These are phyloP conservation scores for Marasmius sp. DNA, from an alignment of 1,284 basidiomycete species.

Conservation along the genomic window DNA sequence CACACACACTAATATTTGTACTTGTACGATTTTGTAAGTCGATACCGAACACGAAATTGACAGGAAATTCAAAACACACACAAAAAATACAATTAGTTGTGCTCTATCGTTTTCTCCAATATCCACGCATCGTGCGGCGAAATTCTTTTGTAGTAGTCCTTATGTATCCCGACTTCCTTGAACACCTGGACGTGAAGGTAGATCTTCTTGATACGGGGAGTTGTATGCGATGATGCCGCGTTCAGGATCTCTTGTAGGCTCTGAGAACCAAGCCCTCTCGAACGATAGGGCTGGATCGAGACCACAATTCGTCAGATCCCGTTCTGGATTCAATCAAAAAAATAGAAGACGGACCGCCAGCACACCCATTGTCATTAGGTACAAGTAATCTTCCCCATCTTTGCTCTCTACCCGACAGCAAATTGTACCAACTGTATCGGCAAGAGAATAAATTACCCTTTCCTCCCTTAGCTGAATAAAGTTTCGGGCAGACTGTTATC, in stretches of 20 bases:
- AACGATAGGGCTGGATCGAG: constrained; percentile 71
- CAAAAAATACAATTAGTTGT: constrained; percentile 5
- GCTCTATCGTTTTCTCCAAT: constrained; percentile 53
- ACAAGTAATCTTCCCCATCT: constrained; percentile 57
- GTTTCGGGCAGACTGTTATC: not conserved
- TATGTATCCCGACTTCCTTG: constrained; percentile 56
- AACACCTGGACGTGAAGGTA: constrained; percentile 83
- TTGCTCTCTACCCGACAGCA: constrained; percentile 76
- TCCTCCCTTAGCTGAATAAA: not conserved
- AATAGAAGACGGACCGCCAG: constrained; percentile 61
- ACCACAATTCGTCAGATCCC: not conserved
- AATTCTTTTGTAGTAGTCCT: constrained; percentile 84
- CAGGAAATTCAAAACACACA: not conserved
- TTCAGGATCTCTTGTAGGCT: constrained; percentile 62
- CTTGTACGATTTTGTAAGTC: not conserved
- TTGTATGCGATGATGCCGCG: constrained; percentile 55
- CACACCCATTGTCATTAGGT: constrained; percentile 84
- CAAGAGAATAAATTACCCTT: constrained; percentile 12
- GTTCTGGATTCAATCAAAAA: not conserved
- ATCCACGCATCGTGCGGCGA: constrained; percentile 78
- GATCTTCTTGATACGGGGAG: constrained; percentile 63
- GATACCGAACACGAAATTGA: not conserved
- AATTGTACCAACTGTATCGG: constrained; percentile 64
- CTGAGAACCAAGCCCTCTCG: constrained; percentile 67
- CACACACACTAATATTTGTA: not conserved